phyloP scores from a whole-genome alignment of 2,329 filamentous ascomycete genomes.

The Trichoderma sp. region DNA sequence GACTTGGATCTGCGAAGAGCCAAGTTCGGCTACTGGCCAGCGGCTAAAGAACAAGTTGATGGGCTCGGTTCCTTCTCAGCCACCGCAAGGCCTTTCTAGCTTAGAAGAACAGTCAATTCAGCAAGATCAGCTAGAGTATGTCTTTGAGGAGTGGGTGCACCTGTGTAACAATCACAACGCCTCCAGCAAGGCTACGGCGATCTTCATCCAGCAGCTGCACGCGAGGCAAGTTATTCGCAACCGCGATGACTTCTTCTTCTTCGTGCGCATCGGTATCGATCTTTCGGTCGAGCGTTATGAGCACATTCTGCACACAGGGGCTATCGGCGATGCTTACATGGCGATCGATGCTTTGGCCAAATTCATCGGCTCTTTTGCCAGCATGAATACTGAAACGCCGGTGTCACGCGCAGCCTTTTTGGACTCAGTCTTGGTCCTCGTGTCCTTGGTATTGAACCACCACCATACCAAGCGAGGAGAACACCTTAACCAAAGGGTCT shows the following conservation, averaged over 20 bases:
- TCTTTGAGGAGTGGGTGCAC: constrained; percentile 93
- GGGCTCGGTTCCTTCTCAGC: constrained; percentile 41
- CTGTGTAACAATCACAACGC: constrained; percentile 75
- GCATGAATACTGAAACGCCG: constrained; percentile 64
- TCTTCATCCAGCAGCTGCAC: constrained; percentile 84
- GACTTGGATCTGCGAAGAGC: constrained; percentile 75
- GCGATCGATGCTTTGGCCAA: constrained; percentile 79
- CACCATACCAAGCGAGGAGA: constrained; percentile 81
- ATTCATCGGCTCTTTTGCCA: constrained; percentile 72
- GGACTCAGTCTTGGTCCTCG: constrained; percentile 73
- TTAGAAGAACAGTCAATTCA: constrained; percentile 58
- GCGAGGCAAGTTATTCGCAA: constrained; percentile 68
- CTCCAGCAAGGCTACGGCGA: constrained; percentile 66
- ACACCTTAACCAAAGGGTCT: constrained; percentile 81
- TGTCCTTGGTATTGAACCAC: constrained; percentile 78
- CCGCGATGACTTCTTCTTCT: constrained; percentile 73
- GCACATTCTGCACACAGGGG: constrained; percentile 61
- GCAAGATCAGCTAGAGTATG: constrained; percentile 85
- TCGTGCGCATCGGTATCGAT: constrained; percentile 80
- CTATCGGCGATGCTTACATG: constrained; percentile 54
- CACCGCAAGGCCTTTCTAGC: constrained; percentile 45
- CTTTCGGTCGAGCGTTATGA: constrained; percentile 77
- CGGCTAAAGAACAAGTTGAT: constrained; percentile 66
- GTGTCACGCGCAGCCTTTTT: constrained; percentile 69
- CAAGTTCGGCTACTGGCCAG: constrained; percentile 61